Evolutionary conservation across 2,329 filamentous ascomycete species (phyloP), one percentile per base, ranked within the genome.

Genomic region (Phyllosticta ampelicida): DNA sequence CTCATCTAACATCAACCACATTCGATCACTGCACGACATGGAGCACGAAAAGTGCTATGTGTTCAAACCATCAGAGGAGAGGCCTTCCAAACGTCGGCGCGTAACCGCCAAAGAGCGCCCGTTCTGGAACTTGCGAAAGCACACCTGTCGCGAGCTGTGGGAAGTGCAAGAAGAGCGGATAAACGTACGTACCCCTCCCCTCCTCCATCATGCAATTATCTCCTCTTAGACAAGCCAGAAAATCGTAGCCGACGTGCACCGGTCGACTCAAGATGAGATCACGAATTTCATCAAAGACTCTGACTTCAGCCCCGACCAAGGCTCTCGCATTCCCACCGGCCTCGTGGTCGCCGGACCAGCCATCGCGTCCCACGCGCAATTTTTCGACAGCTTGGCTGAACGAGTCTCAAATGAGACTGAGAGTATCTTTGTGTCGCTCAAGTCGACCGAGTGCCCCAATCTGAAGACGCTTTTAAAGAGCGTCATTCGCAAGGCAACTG

Each of bases 291-390:
- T 77, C 23, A 67, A 71, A 8, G 62, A 65, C 16, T 64, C 67
- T 20, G 60, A 62, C 13, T 44, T 60, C 52, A 63, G 61, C 53
- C 62, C 64, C 28, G 61, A 65, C 60, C 58, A 66, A 51, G 16
- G 36, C 30, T 73, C 75, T 53, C 81, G 80, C 67, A 80, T 89
- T 48, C 84, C 86, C 0, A 81, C 86, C 8, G 86, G 82, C 1
- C 85, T 92, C 63, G 83, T 92, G 63, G 80, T 89, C 60, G 87
- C 87, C 9, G 89, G 89, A 0, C 86, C 89, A 8, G 90, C 89
- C 62, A 86, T 90, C 64, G 85, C 87, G 36, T 86, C 86, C 1
- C 86, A 90, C 68, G 81, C 84, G 49, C 76, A 87, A 11, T 77
- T 91, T n/a, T 90, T 90, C 64, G 77, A 83, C 60, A 77, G 54